These are phyloP conservation scores for Biscutella laevigata DNA, from an alignment of 441 rosid genomes.

Conservation along the genomic window DNA sequence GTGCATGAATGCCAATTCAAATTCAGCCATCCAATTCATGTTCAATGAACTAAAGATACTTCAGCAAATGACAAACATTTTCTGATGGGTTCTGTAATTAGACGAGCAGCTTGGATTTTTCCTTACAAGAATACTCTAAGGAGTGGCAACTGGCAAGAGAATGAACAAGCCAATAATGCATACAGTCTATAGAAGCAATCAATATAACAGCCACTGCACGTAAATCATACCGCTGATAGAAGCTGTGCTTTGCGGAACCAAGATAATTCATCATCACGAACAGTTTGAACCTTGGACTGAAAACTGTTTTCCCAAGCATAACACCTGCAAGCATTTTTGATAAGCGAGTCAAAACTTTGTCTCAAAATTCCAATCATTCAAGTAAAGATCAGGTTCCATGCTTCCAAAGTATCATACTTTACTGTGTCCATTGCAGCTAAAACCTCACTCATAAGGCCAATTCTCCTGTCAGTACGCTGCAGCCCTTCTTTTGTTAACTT, in stretches of 20 bases:
- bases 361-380: conserved; percentile 14
- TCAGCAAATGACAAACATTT: background rate
- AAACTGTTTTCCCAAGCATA: conserved; percentile 99
- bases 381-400: background rate
- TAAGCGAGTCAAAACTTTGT: conserved; percentile 15
- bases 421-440: conserved; percentile 99
- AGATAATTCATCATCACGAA: conserved; percentile 75
- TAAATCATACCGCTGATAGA: conserved; percentile 67
- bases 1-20: too few relatives aligned
- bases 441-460: conserved; percentile 97
- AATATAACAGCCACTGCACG: conserved; percentile 5
- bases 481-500: conserved; percentile 93
- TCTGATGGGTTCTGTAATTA: background rate
- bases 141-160: conserved; percentile 10
- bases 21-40: too few relatives aligned
- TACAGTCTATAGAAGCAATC: conserved; percentile 9
- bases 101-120: background rate
- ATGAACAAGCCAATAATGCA: conserved; percentile 5
- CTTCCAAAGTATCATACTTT: conserved; percentile 51
- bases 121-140: background rate
- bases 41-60: conserved; percentile 3
- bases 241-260: conserved; percentile 94
- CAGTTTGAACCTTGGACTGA: conserved; percentile 77
- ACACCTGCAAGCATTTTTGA: conserved; percentile 52
- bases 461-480: conserved; percentile 96